Base-by-base conservation (phyloP, 306 rosid genomes). In the Fragaria iinumae region DNA sequence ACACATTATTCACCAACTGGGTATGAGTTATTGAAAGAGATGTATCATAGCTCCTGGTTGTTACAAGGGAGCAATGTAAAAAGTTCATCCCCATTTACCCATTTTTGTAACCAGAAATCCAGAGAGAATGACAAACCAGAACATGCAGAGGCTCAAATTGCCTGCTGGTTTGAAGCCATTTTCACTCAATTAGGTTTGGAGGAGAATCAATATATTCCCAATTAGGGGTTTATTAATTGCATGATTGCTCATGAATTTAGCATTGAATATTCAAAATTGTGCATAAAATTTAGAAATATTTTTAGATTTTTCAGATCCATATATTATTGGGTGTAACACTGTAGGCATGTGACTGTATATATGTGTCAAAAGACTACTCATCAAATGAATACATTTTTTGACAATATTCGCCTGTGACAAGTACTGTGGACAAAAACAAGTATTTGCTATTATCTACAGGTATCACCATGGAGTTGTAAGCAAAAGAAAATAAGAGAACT, bases 11-110 rank as follows among this genome's bases (percentile, higher is more conserved):
- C 81, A 72, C 78, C 81, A 53, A 72, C 60, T 25, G 74, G 17
- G 6, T 41, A 44, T 69, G 76, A 73, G 82, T 60, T 67, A 72
- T 60, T 73, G 85, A 77, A 77, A 77, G 76, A 10, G 85, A 82
- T 64, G 55, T 23, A 27, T 77, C 82, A 27, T 48, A 38, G 62
- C 52, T 66, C 5, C 5, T 64, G 11, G 47, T 65, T 64, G 73
- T 59, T 75, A 60, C 83, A 80, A 74, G 76, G 76, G 72, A 21
- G 47, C 83, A 80, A 41, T 75, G 72, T 48, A 57, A 70, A 62
- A 60, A 52, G 64, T 52, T 80, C 29, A n/a, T 44, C 73, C 53
- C 17, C 34, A 23, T 56, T 48, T 74, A 67, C 45, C 59, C 20
- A 12, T 4, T 32, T 66, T 29, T 5, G 21, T 11, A 50, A 74